Conservation (phyloP, 148 eudicot genomes). For the Rhododendron vialii region DNA sequence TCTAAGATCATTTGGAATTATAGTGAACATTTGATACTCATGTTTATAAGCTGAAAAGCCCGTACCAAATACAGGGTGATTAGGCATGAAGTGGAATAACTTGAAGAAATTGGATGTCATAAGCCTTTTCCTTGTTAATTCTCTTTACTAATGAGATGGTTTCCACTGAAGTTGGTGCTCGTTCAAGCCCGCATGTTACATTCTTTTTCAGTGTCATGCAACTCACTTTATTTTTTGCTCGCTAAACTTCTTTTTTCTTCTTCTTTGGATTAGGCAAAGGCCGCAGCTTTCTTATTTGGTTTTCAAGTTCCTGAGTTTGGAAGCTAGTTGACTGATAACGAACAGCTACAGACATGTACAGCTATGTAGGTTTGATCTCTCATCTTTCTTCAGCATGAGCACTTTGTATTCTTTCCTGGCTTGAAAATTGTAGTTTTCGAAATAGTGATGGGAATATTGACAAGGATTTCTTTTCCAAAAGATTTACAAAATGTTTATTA, state of each 20-base stretch:
- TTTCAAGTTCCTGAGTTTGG: background rate
- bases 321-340: background rate
- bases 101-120: background rate
- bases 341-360: background rate
- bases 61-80: background rate
- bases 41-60: background rate
- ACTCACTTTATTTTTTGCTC: background rate
- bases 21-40: background rate
- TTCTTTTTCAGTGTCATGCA: background rate
- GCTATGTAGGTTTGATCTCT: background rate
- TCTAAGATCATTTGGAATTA: background rate
- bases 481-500: no score
- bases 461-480: background rate
- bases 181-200: background rate
- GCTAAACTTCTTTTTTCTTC: background rate
- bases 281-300: background rate
- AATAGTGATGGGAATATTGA: background rate
- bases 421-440: background rate
- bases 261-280: background rate
- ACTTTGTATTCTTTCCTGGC: background rate
- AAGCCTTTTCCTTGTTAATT: background rate
- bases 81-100: background rate
- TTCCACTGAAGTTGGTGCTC: background rate
- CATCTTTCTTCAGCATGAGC: background rate
- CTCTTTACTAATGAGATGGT: background rate